These are phyloP conservation scores for Chaetomium strumarium DNA, from an alignment of 2,329 filamentous ascomycete species.

Conservation along the genomic window DNA sequence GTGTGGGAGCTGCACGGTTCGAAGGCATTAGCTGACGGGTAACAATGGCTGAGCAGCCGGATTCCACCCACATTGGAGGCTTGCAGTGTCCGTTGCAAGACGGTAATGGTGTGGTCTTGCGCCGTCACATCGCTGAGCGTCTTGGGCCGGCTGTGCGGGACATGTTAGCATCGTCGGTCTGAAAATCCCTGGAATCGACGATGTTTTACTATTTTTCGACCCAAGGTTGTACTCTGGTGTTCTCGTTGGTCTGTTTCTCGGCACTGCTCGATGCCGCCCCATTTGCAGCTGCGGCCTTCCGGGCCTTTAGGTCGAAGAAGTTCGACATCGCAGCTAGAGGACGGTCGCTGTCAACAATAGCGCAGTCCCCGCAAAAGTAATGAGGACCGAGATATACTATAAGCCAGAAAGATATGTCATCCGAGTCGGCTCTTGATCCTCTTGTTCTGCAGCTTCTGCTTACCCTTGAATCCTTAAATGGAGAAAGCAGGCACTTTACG, in stretches of 20 bases:
- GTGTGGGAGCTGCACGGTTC: conserved; percentile 65
- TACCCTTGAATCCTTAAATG: not conserved
- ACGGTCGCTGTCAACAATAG: not conserved
- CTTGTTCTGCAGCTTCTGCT: not conserved
- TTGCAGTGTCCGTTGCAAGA: conserved; percentile 87
- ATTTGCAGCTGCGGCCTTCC: conserved; percentile 68
- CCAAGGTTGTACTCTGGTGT: conserved; percentile 76
- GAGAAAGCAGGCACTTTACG: conserved; percentile 19
- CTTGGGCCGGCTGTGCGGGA: conserved; percentile 71
- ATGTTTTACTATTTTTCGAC: conserved; percentile 91
- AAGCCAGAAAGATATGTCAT: not conserved
- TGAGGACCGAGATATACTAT: not conserved
- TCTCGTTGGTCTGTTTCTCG: conserved; percentile 56
- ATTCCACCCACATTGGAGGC: conserved; percentile 69
- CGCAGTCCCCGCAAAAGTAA: not conserved
- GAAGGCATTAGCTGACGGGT: conserved; percentile 2
- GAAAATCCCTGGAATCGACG: not conserved
- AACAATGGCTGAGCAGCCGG: not conserved
- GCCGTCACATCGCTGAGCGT: conserved; percentile 90
- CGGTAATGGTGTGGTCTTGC: conserved; percentile 93
- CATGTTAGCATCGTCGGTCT: conserved; percentile 27
- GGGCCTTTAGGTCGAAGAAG: conserved; percentile 94
- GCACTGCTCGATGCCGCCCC: conserved; percentile 58
- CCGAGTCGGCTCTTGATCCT: no score
- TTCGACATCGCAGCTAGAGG: conserved; percentile 57